Evolutionary conservation across 306 rosid genomes (phyloP).

Genomic region (Quillaja saponaria): DNA sequence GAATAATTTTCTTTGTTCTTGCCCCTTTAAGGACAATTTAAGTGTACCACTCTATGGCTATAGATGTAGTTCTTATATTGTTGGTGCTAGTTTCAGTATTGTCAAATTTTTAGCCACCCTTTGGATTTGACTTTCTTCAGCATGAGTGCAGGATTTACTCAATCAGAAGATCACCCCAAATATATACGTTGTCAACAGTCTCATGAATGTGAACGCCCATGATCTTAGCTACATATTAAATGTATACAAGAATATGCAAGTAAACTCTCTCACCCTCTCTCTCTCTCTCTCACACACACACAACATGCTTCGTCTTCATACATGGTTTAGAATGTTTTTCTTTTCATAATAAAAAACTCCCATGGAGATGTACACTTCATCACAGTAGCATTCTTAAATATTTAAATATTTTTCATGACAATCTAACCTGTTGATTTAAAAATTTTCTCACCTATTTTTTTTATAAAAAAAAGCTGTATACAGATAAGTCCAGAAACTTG

Average conservation of each 20-base stretch:
- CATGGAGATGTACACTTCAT: no score
- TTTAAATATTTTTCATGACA: no score
- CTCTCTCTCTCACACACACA: background rate
- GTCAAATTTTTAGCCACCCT: no score
- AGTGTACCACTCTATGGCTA: no score
- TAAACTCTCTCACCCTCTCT: slow-evolving; percentile 31
- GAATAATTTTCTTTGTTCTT: slow-evolving; percentile 3
- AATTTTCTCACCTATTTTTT: no score
- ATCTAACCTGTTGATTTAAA: no score
- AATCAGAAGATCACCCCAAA: slow-evolving; percentile 80
- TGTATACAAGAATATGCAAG: slow-evolving; percentile 71
- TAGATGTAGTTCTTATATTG: no score
- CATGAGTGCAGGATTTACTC: slow-evolving; percentile 69
- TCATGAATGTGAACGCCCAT: slow-evolving; percentile 86
- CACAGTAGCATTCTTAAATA: no score
- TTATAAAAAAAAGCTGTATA: no score
- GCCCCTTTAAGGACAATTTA: slow-evolving; percentile 9
- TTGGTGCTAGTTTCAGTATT: no score
- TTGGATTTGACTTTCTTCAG: slow-evolving; percentile 20
- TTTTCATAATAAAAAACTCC: no score
- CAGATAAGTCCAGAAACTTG: no score
- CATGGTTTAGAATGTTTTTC: background rate
- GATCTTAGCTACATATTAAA: slow-evolving; percentile 73
- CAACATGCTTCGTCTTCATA: background rate
- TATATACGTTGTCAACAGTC: slow-evolving; percentile 87